These are phyloP conservation scores for Gossypium bickii DNA, from an alignment of 345 rosid genomes.

Conservation along the genomic window DNA sequence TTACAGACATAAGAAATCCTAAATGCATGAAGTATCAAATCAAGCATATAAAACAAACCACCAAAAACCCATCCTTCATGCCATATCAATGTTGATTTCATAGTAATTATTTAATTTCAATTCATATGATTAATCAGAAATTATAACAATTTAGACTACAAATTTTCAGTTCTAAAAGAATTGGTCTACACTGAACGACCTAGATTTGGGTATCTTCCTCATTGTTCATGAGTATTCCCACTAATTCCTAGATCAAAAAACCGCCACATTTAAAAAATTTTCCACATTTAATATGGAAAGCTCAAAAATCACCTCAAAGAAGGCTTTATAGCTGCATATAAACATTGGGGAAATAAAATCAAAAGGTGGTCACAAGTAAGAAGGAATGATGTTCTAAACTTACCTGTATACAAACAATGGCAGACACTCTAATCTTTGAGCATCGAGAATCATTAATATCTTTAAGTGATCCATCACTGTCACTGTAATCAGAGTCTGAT, in stretches of 20 bases:
- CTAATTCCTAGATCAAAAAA: slow-evolving; percentile 1
- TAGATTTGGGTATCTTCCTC: background rate
- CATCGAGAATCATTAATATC: slow-evolving; percentile 41
- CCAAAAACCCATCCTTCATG: background rate
- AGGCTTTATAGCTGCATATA: background rate
- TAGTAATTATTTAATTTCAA: background rate
- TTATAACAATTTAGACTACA: background rate
- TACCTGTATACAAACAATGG: slow-evolving; percentile 80
- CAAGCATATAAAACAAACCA: background rate
- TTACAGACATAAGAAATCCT: background rate
- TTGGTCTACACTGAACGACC: background rate
- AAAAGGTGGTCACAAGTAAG: slow-evolving; percentile 16
- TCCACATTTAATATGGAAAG: background rate
- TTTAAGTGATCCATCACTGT: slow-evolving; percentile 57
- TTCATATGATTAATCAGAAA: background rate
- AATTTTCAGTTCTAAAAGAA: background rate
- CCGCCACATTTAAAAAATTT: background rate
- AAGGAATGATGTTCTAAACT: slow-evolving; percentile 14
- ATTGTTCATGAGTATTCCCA: background rate
- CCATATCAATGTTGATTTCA: background rate
- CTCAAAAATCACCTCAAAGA: background rate
- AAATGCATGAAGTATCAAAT: background rate
- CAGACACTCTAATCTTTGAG: slow-evolving; percentile 78
- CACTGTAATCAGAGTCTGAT: slow-evolving; percentile 93
- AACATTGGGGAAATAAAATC: background rate